Conservation (phyloP, 1,284 basidiomycete genomes). For the Phlebopus sp. region DNA sequence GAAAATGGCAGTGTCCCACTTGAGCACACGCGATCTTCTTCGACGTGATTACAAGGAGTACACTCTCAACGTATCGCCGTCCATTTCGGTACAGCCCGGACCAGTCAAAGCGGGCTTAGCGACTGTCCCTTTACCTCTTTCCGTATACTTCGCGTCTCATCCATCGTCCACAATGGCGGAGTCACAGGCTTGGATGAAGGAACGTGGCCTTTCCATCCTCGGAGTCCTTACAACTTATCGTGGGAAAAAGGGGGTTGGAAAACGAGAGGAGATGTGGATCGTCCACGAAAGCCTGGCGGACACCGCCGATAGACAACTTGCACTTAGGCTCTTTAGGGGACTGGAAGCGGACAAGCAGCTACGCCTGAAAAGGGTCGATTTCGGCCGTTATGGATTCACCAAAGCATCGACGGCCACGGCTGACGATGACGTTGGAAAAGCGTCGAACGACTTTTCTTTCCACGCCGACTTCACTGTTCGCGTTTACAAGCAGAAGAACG, state of each 20-base stretch:
- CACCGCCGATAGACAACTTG: slow-evolving; percentile 34
- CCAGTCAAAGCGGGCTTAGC: slow-evolving; percentile 59
- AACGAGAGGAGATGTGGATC: slow-evolving; percentile 69
- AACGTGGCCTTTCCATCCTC: slow-evolving; percentile 60
- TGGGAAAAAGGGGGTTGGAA: slow-evolving; percentile 48
- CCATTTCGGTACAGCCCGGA: slow-evolving; percentile 33
- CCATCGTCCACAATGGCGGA: slow-evolving; percentile 42
- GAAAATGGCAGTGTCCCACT: slow-evolving; percentile 70
- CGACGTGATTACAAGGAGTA: slow-evolving; percentile 94
- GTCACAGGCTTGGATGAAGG: slow-evolving; percentile 61
- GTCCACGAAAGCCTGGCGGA: slow-evolving; percentile 33
- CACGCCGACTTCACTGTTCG: slow-evolving; percentile 32
- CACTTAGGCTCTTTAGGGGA: slow-evolving; percentile 33
- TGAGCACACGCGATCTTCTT: slow-evolving; percentile 76
- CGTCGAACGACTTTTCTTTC: slow-evolving; percentile 24
- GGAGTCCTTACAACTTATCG: slow-evolving; percentile 77
- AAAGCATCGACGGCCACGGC: slow-evolving; percentile 31
- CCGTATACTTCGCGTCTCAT: slow-evolving; percentile 33
- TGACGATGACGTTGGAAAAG: slow-evolving; percentile 16
- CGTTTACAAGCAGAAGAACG: slow-evolving; percentile 78
- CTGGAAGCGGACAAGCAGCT: slow-evolving; percentile 58
- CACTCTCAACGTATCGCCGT: slow-evolving; percentile 40
- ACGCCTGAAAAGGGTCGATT: slow-evolving; percentile 43
- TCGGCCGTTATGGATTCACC: slow-evolving; percentile 33
- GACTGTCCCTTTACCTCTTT: slow-evolving; percentile 72